Base-by-base conservation (phyloP, 176 grass and related monocot genomes). In the Urochloa ruziziensis region DNA sequence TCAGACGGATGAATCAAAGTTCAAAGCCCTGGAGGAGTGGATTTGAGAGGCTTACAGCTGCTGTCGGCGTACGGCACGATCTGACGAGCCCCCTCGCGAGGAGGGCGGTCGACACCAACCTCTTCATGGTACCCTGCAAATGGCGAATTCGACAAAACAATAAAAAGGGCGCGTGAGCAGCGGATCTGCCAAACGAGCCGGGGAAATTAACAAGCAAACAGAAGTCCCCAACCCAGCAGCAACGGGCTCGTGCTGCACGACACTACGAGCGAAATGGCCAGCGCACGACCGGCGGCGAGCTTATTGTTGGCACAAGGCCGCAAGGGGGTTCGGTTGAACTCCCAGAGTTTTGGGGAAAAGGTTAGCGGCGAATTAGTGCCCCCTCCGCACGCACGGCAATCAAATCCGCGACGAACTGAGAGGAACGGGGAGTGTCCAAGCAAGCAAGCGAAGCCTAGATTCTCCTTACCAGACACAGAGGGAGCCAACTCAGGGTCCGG, bases 101-200 rank as follows among this genome's bases (percentile, higher is more conserved):
- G 73, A 92, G 49, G 24, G 86, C 69, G 24, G 78, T 74, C 67
- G 86, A 92, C 12, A 82, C 23, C 67, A 92, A 29, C 74, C 83
- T 88, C 60, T 62, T 84, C 90, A 89, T 89, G 83, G 29, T 70
- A 28, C 40, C 78, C 88, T 90, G 88, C 67, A 66, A 79, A 16
- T 39, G 32, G 32, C 23, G 29, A 66, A 56, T 2, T 13, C 19
- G 82, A 71, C 8, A 28, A 36, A 52, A 51, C 6, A 52, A 66
- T 32, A 80, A 18, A n/a, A n/a, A n/a, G n/a, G 27, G 23, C 16
- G 47, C 40, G 7, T 37, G 56, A 12, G 32, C 23, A 18, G 28
- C 15, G 47, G 33, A 25, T 80, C n/a, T 13, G 17, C 4, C 62
- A 37, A 67, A 66, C 42, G 29, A 35, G 13, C 29, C 46, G 29